Evolutionary conservation across 2,329 filamentous ascomycete species (phyloP), one percentile per base, ranked within the genome.

Genomic region (Aspergillus fumigatiaffinis): DNA sequence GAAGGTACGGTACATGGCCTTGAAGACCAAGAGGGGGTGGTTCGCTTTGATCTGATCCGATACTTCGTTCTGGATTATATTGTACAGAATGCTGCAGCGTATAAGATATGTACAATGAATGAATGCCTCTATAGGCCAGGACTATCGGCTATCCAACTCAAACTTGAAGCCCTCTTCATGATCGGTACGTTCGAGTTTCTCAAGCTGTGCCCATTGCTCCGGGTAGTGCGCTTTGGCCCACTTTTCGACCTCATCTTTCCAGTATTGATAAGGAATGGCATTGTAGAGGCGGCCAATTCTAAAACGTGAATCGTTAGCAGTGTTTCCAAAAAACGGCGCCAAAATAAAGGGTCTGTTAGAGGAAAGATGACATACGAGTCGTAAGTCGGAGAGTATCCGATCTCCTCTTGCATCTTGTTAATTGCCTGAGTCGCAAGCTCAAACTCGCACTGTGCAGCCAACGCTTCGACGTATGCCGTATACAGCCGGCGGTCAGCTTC

Each of bases 231-330:
- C 74, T 64, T 82, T 82, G 2, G 88, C 88, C 91, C 91, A 96
- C 17, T 81, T 77, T 69, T 92, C 87, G 56, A 95, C 87, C 41
- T 85, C 78, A 4, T 82, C 78, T 71, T 94, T 91, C 66, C 85
- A 81, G 53, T 82, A 80, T 58, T 83, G 81, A 57, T 82, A 84
- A 2, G 84, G 86, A 2, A 91, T 81, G 9, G 85, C 87, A 65
- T 93, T 94, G 73, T 90, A 91, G 57, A 91, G 80, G 26, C 87
- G 83, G 17, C 87, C 91, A 50, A 96, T 78, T 29, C 90, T 92
- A 55, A 55, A 7, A 52, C 42, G n/a, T 23, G 21, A 3, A 3
- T 25, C 42, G 46, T 56, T 54, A 69, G 59, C 61, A 42, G 20
- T 35, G 41, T 48, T 38, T 54, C 14, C 25, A 28, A 38, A 14